phyloP scores from a whole-genome alignment of 2,329 filamentous ascomycete species.

The Trichoderma hamatum region DNA sequence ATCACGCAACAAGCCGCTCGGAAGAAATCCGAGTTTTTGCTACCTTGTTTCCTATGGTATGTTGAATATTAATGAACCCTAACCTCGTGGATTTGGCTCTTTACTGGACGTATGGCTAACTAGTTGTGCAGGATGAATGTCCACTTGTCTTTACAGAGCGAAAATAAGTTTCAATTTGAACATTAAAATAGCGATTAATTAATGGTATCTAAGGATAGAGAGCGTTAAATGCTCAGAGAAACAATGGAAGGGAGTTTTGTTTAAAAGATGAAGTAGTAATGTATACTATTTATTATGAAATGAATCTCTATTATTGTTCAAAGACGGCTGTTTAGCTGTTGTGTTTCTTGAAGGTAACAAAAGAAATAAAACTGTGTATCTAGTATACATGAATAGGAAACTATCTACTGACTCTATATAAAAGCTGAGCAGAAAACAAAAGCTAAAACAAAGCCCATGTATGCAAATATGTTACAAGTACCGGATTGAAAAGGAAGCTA shows the following conservation, averaged over 20 bases:
- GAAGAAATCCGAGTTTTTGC: constrained; percentile 21
- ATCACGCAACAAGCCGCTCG: constrained; percentile 5
- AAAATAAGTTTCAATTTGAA: neutral
- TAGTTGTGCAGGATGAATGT: neutral
- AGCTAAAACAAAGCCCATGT: neutral
- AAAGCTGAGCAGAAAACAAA: neutral
- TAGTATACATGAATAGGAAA: neutral
- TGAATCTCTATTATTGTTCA: neutral
- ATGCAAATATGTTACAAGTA: neutral
- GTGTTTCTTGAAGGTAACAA: neutral
- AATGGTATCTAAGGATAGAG: neutral
- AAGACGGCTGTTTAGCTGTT: neutral
- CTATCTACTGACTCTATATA: neutral
- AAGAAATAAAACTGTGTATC: neutral
- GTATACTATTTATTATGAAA: neutral
- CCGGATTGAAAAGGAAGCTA: neutral
- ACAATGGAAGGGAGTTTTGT: neutral
- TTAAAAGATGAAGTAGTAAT: neutral
- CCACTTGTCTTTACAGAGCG: constrained; percentile 10
- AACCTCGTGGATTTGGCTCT: neutral
- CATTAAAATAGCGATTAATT: neutral
- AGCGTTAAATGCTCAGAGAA: neutral
- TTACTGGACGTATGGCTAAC: neutral
- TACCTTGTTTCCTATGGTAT: constrained; percentile 17
- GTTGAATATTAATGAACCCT: neutral